Evolutionary conservation across 164 flowering plant species (phyloP), one percentile per base, ranked within the genome.

Genomic region (Euptelea pleiosperma): DNA sequence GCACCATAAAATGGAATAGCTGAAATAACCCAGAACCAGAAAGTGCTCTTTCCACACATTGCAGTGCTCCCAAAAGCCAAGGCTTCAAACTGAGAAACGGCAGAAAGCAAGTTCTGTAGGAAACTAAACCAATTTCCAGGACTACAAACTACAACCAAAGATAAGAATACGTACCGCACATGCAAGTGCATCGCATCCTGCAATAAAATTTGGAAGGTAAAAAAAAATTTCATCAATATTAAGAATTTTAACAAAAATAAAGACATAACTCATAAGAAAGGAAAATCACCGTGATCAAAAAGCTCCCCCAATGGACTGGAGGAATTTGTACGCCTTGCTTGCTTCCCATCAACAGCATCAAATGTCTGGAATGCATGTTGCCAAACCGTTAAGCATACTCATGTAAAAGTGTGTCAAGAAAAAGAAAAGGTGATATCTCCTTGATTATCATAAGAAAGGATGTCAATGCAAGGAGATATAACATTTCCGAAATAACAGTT

Each of bases 261-360:
- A 2, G 2, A 18, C 15, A 42, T 54, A 47, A 48, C 3, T 55
- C 14, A 52, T 35, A 31, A 57, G 24, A 47, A 44, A 54, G 35
- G 37, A 19, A 43, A 64, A 67, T 79, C 62, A 94, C 97, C 96
- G 65, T 91, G 97, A 67, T 91, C 98, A 79, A 94, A 94, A 59
- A 94, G 91, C 71, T 94, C 99, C 25, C 99, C 99, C 62, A 91
- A 62, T 52, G 99, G 99, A 77, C 98, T 91, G 19, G 99, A 94
- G 24, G 99, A 94, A 73, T 82, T 91, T 51, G 98, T 94, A 42
- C 98, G 82, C 49, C 99, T 82, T 43, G 99, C 99, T 82, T 94
- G 99, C 77, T 91, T 94, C 52, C 99, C 99, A 75, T 91, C 99
- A 80, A 91, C 93, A 58, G 99, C 98, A 80, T 94, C 99, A 79